Evolutionary conservation across 2,329 filamentous ascomycete species (phyloP).

Genomic region (Elsinoe necatrix): DNA sequence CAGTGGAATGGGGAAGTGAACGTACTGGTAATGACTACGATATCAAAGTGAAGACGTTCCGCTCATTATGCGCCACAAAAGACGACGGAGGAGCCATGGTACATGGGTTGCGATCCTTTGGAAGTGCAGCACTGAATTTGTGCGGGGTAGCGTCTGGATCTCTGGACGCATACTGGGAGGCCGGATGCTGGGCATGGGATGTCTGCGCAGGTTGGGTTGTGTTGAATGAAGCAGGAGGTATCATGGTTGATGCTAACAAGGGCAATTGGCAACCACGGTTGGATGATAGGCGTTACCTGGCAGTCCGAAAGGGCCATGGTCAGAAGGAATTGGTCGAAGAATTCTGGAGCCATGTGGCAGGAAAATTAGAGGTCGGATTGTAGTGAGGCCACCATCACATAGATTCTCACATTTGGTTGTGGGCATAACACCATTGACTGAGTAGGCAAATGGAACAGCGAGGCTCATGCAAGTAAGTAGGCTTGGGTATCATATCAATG

Average conservation of each 20-base stretch:
- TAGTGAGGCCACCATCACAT: background rate
- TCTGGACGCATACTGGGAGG: slow-evolving; percentile 72
- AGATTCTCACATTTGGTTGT: background rate
- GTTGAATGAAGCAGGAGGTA: slow-evolving; percentile 63
- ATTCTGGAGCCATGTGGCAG: slow-evolving; percentile 41
- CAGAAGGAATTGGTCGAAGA: slow-evolving; percentile 41
- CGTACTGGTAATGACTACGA: slow-evolving; percentile 60
- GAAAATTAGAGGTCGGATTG: slow-evolving; percentile 36
- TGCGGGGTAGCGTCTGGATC: slow-evolving; percentile 63
- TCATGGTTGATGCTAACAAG: slow-evolving; percentile 64
- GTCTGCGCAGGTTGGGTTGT: slow-evolving; percentile 76
- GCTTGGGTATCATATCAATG: slow-evolving; percentile 2
- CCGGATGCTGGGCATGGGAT: slow-evolving; percentile 78
- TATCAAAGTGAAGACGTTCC: slow-evolving; percentile 59
- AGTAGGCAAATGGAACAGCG: background rate
- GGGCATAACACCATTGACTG: background rate
- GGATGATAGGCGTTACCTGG: slow-evolving; percentile 50
- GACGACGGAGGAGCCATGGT: slow-evolving; percentile 66
- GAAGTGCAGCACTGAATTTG: slow-evolving; percentile 66
- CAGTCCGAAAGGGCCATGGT: slow-evolving; percentile 38
- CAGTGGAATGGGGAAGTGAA: slow-evolving; percentile 64
- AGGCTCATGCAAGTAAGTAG: background rate
- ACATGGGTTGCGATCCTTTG: slow-evolving; percentile 61
- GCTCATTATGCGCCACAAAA: slow-evolving; percentile 41
- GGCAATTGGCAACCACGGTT: slow-evolving; percentile 56